These are phyloP conservation scores for Plasmodium yoelii DNA, from an alignment of 169 alveolate species.

Conservation along the genomic window DNA sequence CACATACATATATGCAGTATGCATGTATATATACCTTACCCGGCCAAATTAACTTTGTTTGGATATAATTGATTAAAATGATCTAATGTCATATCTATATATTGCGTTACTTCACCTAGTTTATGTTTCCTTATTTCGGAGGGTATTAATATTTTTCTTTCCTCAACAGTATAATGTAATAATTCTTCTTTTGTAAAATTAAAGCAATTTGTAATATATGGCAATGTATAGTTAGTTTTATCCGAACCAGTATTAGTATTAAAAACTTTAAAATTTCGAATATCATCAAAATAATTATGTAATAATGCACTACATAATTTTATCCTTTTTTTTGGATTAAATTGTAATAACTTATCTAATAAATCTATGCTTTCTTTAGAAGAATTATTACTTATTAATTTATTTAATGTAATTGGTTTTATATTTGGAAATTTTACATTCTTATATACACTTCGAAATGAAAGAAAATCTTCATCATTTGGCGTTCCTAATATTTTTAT, in stretches of 20 bases:
- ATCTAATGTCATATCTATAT: conserved; percentile 51
- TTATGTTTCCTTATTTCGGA: conserved; percentile 22
- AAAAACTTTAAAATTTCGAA: conserved; percentile 44
- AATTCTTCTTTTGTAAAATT: conserved; percentile 70
- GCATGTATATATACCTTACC: background rate
- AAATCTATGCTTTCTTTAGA: conserved; percentile 57
- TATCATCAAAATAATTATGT: conserved; percentile 65
- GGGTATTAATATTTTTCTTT: conserved; percentile 62
- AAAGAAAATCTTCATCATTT: conserved; percentile 82
- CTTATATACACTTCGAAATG: conserved; percentile 54
- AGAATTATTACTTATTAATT: conserved; percentile 31
- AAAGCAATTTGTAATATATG: conserved; percentile 56
- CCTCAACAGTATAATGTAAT: conserved; percentile 60
- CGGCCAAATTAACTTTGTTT: conserved; percentile 41
- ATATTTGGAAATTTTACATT: conserved; percentile 54
- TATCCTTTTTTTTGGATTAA: conserved; percentile 57
- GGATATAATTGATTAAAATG: conserved; percentile 51
- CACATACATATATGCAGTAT: no score
- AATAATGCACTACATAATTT: conserved; percentile 45
- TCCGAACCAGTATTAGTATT: conserved; percentile 18
- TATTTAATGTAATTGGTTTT: conserved; percentile 54
- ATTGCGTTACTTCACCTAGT: conserved; percentile 51
- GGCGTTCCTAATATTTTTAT: conserved; percentile 96
- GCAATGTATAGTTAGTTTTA: conserved; percentile 1
- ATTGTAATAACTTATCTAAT: conserved; percentile 29